Evolutionary conservation across 192 early-diverging fungal species (phyloP).

Genomic region (Gamsiella multidivaricata): DNA sequence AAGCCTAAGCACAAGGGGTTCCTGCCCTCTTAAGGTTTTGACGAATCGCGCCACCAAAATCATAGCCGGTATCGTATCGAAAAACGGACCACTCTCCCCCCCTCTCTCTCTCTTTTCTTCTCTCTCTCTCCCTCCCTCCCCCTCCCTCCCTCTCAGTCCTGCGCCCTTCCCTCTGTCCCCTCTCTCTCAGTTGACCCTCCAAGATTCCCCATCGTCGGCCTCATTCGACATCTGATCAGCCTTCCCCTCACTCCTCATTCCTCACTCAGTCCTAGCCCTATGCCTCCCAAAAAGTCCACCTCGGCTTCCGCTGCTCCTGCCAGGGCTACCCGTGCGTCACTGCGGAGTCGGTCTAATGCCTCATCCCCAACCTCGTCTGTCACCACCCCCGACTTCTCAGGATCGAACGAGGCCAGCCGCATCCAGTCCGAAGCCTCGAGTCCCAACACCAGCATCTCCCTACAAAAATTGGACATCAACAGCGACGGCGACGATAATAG

Average conservation of each 20-base stretch:
- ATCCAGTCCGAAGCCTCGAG: slow-evolving; percentile 23
- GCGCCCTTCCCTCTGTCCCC: no score
- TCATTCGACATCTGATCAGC: background rate
- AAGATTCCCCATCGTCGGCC: background rate
- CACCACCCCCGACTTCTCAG: background rate
- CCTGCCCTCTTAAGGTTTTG: no score
- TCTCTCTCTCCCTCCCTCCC: background rate
- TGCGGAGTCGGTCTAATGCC: slow-evolving; percentile 7
- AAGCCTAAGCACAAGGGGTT: background rate
- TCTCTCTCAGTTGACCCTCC: background rate
- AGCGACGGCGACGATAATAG: slow-evolving; percentile 14
- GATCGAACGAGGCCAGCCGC: slow-evolving; percentile 18
- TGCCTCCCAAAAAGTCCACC: slow-evolving; percentile 49
- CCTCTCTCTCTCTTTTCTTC: background rate
- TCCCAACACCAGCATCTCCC: slow-evolving; percentile 36
- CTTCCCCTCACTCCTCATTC: background rate
- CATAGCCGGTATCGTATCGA: no score
- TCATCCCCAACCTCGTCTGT: background rate
- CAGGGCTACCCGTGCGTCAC: slow-evolving; percentile 14
- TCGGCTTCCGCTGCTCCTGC: background rate
- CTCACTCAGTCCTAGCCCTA: background rate
- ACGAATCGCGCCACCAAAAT: slow-evolving; percentile 26
- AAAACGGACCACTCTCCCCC: no score
- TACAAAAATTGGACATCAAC: slow-evolving; percentile 15
- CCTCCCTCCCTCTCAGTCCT: slow-evolving; percentile 1